Evolutionary conservation across 2,329 filamentous ascomycete species (phyloP).

Genomic region (Trichoderma afroharzianum): DNA sequence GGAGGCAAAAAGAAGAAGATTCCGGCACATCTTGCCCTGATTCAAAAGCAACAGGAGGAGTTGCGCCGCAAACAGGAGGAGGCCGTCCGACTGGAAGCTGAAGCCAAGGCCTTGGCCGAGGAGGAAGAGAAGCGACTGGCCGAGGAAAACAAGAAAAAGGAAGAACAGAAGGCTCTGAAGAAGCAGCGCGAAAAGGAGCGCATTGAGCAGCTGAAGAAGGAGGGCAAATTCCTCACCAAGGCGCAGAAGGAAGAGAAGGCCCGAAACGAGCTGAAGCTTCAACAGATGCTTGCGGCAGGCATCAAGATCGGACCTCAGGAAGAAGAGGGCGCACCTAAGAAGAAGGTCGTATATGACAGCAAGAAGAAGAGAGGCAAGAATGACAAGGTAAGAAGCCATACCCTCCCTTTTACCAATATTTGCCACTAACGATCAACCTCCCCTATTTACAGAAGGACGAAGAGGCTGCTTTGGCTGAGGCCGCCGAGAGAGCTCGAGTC

Average conservation of each 20-base stretch:
- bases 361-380: constrained; percentile 72
- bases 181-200: constrained; percentile 85
- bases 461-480: constrained; percentile 73
- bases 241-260: constrained; percentile 80
- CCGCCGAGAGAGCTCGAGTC: constrained; percentile 64
- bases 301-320: constrained; percentile 65
- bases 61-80: constrained; percentile 65
- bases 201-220: constrained; percentile 82
- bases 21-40: constrained; percentile 64
- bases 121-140: constrained; percentile 61
- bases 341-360: constrained; percentile 70
- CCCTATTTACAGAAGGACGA: constrained; percentile 58
- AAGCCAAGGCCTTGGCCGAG: constrained; percentile 62
- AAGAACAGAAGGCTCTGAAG: constrained; percentile 71
- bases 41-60: constrained; percentile 83
- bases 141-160: constrained; percentile 66
- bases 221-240: constrained; percentile 82
- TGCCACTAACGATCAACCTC: neutral
- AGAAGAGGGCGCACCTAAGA: constrained; percentile 60
- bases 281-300: constrained; percentile 79
- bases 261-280: constrained; percentile 71
- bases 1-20: constrained; percentile 86
- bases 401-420: neutral
- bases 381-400: constrained; percentile 45
- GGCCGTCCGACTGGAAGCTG: constrained; percentile 55